Conservation (phyloP, 345 rosid genomes). For the Gossypium thurberi region DNA sequence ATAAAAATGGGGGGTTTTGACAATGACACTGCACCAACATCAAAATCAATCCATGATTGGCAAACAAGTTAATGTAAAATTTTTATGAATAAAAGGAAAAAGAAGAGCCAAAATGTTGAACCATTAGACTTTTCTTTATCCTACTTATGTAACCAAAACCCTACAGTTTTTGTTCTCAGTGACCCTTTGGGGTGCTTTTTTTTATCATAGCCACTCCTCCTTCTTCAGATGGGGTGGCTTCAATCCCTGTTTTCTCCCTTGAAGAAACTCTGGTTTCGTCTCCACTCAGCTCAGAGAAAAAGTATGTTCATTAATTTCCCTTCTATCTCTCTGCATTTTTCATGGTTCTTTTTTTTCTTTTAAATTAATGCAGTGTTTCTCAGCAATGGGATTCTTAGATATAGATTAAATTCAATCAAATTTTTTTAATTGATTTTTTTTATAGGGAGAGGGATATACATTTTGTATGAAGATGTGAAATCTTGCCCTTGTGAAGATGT, state of each 20-base stretch:
- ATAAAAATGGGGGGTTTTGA: constrained; percentile 22
- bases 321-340: not conserved
- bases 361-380: not conserved
- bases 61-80: constrained; percentile 25
- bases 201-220: constrained; percentile 23
- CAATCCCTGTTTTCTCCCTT: constrained; percentile 82
- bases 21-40: constrained; percentile 57
- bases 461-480: constrained; percentile 86
- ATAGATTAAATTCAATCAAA: no score
- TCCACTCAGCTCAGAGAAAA: constrained; percentile 63
- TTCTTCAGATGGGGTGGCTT: constrained; percentile 74
- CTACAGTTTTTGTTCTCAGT: constrained; percentile 15
- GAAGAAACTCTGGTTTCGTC: constrained; percentile 88
- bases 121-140: not conserved
- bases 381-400: not conserved
- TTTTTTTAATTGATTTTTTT: not conserved
- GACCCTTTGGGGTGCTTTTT: no score
- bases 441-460: constrained; percentile 86
- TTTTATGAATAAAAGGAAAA: not conserved
- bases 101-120: not conserved
- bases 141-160: constrained; percentile 33
- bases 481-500: constrained; percentile 90
- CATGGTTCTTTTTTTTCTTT: not conserved
- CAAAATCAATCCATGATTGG: constrained; percentile 27
- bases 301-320: constrained; percentile 33